These are phyloP conservation scores for Lasiosphaeris hirsuta DNA, from an alignment of 495 filamentous ascomycete species.

Conservation along the genomic window DNA sequence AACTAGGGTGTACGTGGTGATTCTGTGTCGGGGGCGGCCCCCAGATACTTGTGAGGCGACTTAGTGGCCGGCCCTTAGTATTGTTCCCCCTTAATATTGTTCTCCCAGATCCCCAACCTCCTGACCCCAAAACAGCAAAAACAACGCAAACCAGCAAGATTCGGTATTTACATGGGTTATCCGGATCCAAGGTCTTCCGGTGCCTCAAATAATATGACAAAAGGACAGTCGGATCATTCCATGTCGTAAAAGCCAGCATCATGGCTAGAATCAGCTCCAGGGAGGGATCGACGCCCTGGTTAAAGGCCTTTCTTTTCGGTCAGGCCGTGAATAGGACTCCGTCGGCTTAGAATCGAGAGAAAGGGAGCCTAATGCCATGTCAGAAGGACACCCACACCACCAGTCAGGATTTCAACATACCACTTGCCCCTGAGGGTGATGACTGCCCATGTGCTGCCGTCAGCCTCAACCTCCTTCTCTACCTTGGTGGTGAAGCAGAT, in stretches of 20 bases:
- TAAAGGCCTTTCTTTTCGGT: background rate
- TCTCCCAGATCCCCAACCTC: background rate
- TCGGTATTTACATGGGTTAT: background rate
- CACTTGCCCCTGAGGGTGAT: constrained; percentile 95
- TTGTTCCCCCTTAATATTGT: constrained; percentile 20
- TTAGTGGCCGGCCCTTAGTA: constrained; percentile 20
- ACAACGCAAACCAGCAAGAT: background rate
- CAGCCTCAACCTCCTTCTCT: constrained; percentile 88
- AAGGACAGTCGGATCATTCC: background rate
- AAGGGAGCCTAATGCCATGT: constrained; percentile 53
- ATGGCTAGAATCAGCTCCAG: too few relatives aligned
- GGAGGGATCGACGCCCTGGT: background rate
- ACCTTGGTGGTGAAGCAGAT: constrained; percentile 92
- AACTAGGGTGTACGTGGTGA: background rate
- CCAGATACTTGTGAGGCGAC: background rate
- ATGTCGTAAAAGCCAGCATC: background rate
- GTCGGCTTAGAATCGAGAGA: constrained; percentile 52
- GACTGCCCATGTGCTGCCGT: constrained; percentile 70
- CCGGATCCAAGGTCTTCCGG: too few relatives aligned
- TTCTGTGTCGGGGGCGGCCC: background rate
- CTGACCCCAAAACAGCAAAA: background rate
- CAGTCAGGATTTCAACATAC: constrained; percentile 48
- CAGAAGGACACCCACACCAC: constrained; percentile 6
- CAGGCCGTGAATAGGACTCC: background rate
- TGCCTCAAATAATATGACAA: too few relatives aligned